Evolutionary conservation across 129 eudicot genomes (phyloP).

Genomic region (Saussurea involucrata): DNA sequence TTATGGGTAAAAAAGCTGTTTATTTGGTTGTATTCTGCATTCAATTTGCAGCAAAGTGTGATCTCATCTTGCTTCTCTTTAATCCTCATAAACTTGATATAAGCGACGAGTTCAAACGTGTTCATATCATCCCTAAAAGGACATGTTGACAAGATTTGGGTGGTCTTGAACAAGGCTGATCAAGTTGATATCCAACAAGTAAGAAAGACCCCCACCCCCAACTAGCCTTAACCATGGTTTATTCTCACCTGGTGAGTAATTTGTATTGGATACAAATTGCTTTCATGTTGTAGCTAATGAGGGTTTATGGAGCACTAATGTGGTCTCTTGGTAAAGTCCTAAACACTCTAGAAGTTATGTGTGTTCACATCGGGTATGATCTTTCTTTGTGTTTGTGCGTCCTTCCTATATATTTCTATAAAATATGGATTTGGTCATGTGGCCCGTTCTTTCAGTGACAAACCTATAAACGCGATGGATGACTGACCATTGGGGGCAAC

Average conservation of each 20-base stretch:
- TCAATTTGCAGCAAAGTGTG: conserved; percentile 89
- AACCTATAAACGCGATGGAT: conserved; percentile 55
- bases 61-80: conserved; percentile 74
- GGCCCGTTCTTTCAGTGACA: conserved; percentile 81
- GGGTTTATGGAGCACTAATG: no score
- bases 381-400: neutral
- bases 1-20: no score
- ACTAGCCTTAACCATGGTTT: neutral
- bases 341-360: conserved; percentile 88
- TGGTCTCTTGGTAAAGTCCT: conserved; percentile 98
- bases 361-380: conserved; percentile 88
- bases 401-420: neutral
- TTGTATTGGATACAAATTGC: neutral
- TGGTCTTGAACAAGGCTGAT: conserved; percentile 92
- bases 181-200: conserved; percentile 98
- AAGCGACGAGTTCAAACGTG: conserved; percentile 90
- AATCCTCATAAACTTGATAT: conserved; percentile 97
- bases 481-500: conserved; percentile 80
- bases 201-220: neutral
- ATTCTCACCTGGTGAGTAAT: neutral
- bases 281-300: conserved; percentile 58
- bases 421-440: neutral
- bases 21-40: no score
- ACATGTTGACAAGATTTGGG: conserved; percentile 92
- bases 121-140: conserved; percentile 82